phyloP scores from a whole-genome alignment of 225 moss, liverwort and hornwort genomes.

The Antitrichia curtipendula region DNA sequence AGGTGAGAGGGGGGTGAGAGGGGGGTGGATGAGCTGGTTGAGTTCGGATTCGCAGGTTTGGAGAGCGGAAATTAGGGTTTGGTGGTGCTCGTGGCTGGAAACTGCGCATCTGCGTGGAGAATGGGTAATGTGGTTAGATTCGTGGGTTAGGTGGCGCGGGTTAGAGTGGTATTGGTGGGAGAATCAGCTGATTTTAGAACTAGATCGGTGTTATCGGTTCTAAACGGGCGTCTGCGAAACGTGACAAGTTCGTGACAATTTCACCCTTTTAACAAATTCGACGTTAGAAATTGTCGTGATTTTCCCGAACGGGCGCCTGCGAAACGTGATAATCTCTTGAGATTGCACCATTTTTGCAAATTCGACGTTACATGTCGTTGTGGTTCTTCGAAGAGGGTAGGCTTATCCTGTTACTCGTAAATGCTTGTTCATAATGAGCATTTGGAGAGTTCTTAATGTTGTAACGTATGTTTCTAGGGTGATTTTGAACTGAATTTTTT shows the following conservation, averaged over 20 bases:
- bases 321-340: neutral
- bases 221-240: neutral
- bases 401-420: too few species aligned
- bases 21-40: neutral
- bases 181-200: neutral
- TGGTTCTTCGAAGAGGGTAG: neutral
- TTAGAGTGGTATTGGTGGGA: neutral
- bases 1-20: neutral
- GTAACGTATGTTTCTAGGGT: neutral
- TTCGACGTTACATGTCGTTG: neutral
- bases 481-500: neutral
- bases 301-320: neutral
- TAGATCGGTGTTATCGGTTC: neutral
- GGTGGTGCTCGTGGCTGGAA: neutral
- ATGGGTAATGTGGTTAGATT: neutral
- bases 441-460: neutral
- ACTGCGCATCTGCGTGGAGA: neutral
- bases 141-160: neutral
- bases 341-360: neutral
- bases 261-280: neutral
- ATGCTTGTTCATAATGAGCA: neutral
- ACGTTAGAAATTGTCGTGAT: neutral
- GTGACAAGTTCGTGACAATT: neutral
- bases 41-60: constrained; percentile 30
- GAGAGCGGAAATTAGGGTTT: constrained; percentile 9